Evolutionary conservation across 2,329 filamentous ascomycete species (phyloP).

Genomic region (Colletotrichum euphorbiae): DNA sequence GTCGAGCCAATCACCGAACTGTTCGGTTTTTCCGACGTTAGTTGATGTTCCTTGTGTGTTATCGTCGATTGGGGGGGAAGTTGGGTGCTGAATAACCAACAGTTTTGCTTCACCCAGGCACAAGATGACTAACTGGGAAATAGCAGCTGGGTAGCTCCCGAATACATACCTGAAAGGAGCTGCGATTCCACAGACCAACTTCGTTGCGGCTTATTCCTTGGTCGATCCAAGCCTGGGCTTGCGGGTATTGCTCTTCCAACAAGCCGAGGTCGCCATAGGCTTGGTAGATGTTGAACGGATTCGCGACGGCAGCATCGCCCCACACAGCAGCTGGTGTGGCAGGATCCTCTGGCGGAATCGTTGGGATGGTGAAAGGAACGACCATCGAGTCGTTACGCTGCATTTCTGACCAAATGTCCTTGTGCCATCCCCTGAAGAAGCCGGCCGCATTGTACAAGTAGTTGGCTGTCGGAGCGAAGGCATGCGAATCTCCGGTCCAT

Average conservation of each 20-base stretch:
- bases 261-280: constrained; percentile 52
- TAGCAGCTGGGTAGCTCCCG: no score
- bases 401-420: constrained; percentile 56
- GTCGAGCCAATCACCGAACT: constrained; percentile 61
- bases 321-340: constrained; percentile 51
- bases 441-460: constrained; percentile 66
- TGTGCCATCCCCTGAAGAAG: constrained; percentile 62
- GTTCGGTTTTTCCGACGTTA: no score
- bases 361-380: constrained; percentile 47
- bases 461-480: constrained; percentile 62
- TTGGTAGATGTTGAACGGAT: constrained; percentile 55
- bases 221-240: constrained; percentile 55
- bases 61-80: no score
- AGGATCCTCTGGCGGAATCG: constrained; percentile 42
- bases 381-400: constrained; percentile 42
- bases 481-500: constrained; percentile 64
- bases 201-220: constrained; percentile 48
- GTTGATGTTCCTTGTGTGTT: no score
- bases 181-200: constrained; percentile 55
- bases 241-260: constrained; percentile 52
- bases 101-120: no score
- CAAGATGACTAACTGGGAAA: no score
- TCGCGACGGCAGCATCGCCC: constrained; percentile 56
- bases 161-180: constrained; percentile 45
- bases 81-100: no score